Percentiles rank a stretch among this genome's conserved stretches.
phyloP scores from a whole-genome alignment of 1,284 basidiomycete genomes.

The Puccinia hordei region DNA sequence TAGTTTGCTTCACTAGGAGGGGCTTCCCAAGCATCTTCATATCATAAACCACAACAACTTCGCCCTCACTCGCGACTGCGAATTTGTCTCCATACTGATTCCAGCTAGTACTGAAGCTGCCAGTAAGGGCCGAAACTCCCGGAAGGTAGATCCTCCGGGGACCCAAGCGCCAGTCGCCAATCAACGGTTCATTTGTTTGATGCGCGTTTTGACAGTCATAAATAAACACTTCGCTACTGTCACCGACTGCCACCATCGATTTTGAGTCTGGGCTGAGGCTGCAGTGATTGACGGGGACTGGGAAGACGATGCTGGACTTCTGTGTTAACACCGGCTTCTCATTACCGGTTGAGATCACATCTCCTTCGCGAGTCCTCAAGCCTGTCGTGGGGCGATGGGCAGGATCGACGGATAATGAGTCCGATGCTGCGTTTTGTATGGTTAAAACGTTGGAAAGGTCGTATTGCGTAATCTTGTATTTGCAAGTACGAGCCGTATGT shows the following conservation, averaged over 20 bases:
- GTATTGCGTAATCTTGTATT: constrained; percentile 46
- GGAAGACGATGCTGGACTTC: constrained; percentile 25
- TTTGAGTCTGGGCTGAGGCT: constrained; percentile 37
- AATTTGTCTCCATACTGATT: constrained; percentile 38
- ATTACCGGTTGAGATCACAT: constrained; percentile 2
- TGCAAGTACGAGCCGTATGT: neutral
- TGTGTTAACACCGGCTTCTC: constrained; percentile 39
- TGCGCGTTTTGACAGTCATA: constrained; percentile 27
- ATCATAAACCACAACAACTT: constrained; percentile 42
- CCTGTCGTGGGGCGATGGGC: constrained; percentile 21
- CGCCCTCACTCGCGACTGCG: constrained; percentile 47
- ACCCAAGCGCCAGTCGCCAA: constrained; percentile 36
- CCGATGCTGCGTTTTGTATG: constrained; percentile 29
- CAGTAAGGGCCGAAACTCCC: constrained; percentile 6
- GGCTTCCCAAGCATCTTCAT: constrained; percentile 41
- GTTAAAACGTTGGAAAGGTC: constrained; percentile 40
- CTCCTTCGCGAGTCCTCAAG: constrained; percentile 22
- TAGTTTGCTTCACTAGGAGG: constrained; percentile 22
- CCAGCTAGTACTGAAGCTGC: constrained; percentile 45
- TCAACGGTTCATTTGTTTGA: constrained; percentile 29
- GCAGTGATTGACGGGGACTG: constrained; percentile 48
- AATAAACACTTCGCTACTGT: constrained; percentile 49
- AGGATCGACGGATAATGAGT: constrained; percentile 34
- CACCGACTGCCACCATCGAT: constrained; percentile 48
- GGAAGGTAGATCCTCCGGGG: constrained; percentile 32